Conservation (phyloP, 257 asterid species). For the Sherardia arvensis region DNA sequence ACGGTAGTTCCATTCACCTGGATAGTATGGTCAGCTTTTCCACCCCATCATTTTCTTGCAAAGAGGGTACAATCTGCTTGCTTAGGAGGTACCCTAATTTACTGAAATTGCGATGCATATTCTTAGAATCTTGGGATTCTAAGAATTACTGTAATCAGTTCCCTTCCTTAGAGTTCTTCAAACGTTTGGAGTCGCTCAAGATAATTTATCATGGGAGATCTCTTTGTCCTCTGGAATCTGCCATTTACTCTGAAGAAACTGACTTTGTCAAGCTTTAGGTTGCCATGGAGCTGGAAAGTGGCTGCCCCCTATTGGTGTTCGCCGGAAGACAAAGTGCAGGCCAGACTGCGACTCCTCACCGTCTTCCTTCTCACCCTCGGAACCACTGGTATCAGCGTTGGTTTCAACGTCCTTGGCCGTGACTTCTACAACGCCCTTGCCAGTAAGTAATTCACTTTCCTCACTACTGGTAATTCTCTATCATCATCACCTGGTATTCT, state of each 20-base stretch:
- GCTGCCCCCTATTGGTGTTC: conserved; percentile 93
- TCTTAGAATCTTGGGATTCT: conserved; percentile 2
- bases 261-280: too few species aligned
- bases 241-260: neutral
- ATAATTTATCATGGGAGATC: neutral
- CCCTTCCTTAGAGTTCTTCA: neutral
- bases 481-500: too few species aligned
- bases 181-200: neutral
- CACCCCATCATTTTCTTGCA: neutral
- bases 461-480: too few species aligned
- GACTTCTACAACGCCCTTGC: conserved; percentile 92
- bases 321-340: conserved; percentile 63
- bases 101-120: neutral
- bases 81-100: conserved; percentile 3
- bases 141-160: neutral
- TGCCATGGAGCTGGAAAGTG: conserved; percentile 83
- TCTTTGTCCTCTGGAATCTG: neutral
- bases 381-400: conserved; percentile 87
- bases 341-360: conserved; percentile 61
- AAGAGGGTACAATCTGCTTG: neutral
- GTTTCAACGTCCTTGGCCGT: conserved; percentile 83
- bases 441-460: too few species aligned
- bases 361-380: conserved; percentile 90
- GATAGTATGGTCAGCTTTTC: conserved; percentile 5
- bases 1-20: too few species aligned